phyloP scores from a whole-genome alignment of 1,139 yeast species.

The Debaryomycetaceae sp. region DNA sequence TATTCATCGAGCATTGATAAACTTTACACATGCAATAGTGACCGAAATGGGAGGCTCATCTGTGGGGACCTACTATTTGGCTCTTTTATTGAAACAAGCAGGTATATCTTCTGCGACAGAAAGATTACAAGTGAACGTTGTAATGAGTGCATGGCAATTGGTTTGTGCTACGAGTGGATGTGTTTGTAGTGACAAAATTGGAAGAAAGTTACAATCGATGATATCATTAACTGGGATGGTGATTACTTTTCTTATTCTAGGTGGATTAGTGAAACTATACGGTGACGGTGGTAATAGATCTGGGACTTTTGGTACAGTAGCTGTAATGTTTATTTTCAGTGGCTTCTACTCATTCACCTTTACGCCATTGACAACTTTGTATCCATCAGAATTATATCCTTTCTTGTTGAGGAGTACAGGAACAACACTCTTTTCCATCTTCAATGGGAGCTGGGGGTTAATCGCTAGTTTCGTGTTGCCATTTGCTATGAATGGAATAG shows the following conservation, averaged over 20 bases:
- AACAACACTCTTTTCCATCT: slow-evolving; percentile 5
- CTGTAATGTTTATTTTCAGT: slow-evolving; percentile 14
- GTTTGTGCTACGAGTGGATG: slow-evolving; percentile 11
- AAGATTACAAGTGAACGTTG: neutral
- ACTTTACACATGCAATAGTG: slow-evolving; percentile 11
- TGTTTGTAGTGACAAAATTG: slow-evolving; percentile 9
- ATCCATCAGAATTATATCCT: slow-evolving; percentile 12
- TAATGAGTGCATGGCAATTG: slow-evolving; percentile 5
- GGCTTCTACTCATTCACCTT: slow-evolving; percentile 13
- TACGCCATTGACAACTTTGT: slow-evolving; percentile 12
- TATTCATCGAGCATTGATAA: slow-evolving; percentile 9
- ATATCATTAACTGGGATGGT: slow-evolving; percentile 11
- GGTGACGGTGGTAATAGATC: slow-evolving; percentile 11
- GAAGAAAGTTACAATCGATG: slow-evolving; percentile 10
- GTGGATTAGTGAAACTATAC: slow-evolving; percentile 11
- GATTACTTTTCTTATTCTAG: slow-evolving; percentile 7
- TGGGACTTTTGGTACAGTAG: slow-evolving; percentile 13
- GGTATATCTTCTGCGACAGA: slow-evolving; percentile 6
- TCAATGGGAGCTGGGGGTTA: slow-evolving; percentile 11
- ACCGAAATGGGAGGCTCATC: slow-evolving; percentile 17
- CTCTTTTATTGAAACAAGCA: slow-evolving; percentile 9
- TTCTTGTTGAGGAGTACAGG: slow-evolving; percentile 9
- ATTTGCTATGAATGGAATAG: slow-evolving; percentile 1
- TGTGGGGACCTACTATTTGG: slow-evolving; percentile 11
- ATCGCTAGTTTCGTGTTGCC: slow-evolving; percentile 4